Percentiles rank a stretch among this genome's conserved stretches.
phyloP scores from a whole-genome alignment of 352 stramenopile genomes.

The Phytophthora podocarpi region DNA sequence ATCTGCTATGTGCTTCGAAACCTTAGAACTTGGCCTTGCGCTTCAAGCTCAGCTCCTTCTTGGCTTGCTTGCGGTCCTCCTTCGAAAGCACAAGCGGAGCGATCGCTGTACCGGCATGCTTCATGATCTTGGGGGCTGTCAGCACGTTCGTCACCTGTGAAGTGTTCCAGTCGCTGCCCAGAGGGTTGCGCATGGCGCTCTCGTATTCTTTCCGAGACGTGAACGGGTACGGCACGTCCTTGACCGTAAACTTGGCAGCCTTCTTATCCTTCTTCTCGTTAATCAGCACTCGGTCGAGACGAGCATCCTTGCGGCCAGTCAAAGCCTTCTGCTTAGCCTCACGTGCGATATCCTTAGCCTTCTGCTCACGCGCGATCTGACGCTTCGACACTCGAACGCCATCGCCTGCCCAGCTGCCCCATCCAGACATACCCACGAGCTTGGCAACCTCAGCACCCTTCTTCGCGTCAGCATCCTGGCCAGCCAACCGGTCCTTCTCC shows the following conservation, averaged over 20 bases:
- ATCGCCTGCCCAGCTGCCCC: slow-evolving; percentile 91
- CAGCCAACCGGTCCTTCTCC: slow-evolving; percentile 89
- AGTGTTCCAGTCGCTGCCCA: slow-evolving; percentile 96
- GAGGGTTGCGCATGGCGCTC: slow-evolving; percentile 93
- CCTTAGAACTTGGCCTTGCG: slow-evolving; percentile 84
- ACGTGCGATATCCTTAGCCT: slow-evolving; percentile 70
- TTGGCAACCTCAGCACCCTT: slow-evolving; percentile 80
- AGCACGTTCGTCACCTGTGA: slow-evolving; percentile 89
- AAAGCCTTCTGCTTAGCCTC: slow-evolving; percentile 78
- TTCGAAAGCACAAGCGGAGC: slow-evolving; percentile 91
- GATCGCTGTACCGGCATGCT: slow-evolving; percentile 93
- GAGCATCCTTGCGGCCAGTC: slow-evolving; percentile 70
- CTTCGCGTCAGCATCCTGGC: slow-evolving; percentile 69
- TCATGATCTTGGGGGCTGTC: slow-evolving; percentile 94
- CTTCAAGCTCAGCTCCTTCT: slow-evolving; percentile 78
- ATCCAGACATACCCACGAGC: slow-evolving; percentile 87
- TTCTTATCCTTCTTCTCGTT: slow-evolving; percentile 93
- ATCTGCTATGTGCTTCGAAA: not conserved
- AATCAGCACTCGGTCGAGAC: slow-evolving; percentile 76
- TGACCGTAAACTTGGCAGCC: slow-evolving; percentile 78
- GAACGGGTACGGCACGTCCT: slow-evolving; percentile 98
- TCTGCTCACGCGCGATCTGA: slow-evolving; percentile 84
- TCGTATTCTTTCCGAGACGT: slow-evolving; percentile 98
- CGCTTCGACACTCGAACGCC: slow-evolving; percentile 77
- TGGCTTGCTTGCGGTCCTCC: slow-evolving; percentile 83